Base-by-base conservation (phyloP, 2,329 filamentous ascomycete species). In the Boeremia lycopersici region DNA sequence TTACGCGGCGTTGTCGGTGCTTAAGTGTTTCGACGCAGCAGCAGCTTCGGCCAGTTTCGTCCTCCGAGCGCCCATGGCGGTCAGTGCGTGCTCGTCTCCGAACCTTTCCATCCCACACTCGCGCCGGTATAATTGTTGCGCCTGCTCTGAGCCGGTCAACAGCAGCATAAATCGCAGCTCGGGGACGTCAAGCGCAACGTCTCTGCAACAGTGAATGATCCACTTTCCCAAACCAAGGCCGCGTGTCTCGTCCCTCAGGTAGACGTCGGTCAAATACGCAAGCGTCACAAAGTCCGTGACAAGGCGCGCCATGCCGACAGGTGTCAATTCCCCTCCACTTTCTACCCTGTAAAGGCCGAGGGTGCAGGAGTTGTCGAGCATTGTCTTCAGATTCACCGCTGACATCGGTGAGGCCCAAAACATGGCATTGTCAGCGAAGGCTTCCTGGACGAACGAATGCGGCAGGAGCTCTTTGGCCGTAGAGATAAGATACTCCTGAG, bases 201-300 rank as follows among this genome's bases (percentile, higher is more conserved):
- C 85, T 59, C 84, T 80, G 53, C 88, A 73, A 61, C 83, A 86
- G 5, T 77, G 72, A 70, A 89, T 82, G 67, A 90, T 74, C 86
- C 86, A 90, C 38, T 77, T 81, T 3, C 85, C 88, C 1, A 91
- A 77, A 0, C 88, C 87, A 9, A 79, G 76, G 4, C 83, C 81
- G 67, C 88, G 86, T 63, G 85, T 83, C 34, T 81, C 78, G 0
- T 82, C 77, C 2, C 84, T 70, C 19, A 90, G 77, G 70, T 88
- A 90, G 17, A 90, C 84, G 65, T 90, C 88, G 25, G 87, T 88
- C 34, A 89, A 74, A 63, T 89, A 91, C 30, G 83, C 86, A 62
- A 90, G 85, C 0, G 87, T 88, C 41, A 85, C 81, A 64, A 84
- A 82, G 72, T 91, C 89, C 8, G 88, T 91, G 46, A 91, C 77